Evolutionary conservation across 176 grass and related monocot genomes (phyloP), one percentile per base, ranked within the genome.

Genomic region (Triticum turgidum): DNA sequence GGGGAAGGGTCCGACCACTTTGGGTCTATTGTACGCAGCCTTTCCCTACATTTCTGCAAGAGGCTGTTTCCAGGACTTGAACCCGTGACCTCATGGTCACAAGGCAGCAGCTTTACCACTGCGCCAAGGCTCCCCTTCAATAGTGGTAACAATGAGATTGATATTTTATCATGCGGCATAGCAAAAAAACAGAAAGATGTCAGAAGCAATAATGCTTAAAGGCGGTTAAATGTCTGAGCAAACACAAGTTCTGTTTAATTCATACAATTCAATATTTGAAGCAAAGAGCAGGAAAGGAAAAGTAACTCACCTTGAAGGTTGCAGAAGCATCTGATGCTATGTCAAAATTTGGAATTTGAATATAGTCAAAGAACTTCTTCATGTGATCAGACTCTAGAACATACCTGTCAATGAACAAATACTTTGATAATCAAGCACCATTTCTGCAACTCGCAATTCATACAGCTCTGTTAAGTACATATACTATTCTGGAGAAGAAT

Each of bases 331-430:
- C 97, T 69, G 97, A 99, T 85, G 94, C 97, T 88, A 99, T 99
- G 87, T 99, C 94, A 91, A 99, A 99, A 93, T 99, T 99, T 22
- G 94, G 97, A 89, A 96, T 82, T 49, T 99, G 94, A 80, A 99
- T 99, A 85, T 93, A 99, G 86, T 99, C 90, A 47, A 99, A 99
- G 81, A 99, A 99, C 75, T 96, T 94, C 87, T 90, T 99, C 97
- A 99, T 96, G 83, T 99, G 93, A 6, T 99, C 97, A 61, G 94
- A 96, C 83, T 99, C 97, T 62, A 99, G 87, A 83, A 99, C 90
- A 54, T 99, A 99, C 83, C 97, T 99, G 91, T 38, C 54, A 42
- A 41, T 80, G 20, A 81, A 82, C 5, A 78, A 72, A 27, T 34
- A 82, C 52, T 41, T 76, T 66, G 15, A 83, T 77, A 83, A 88